Evolutionary conservation across 192 early-diverging fungal genomes (phyloP).

Genomic region (Entomortierella chlamydospora): DNA sequence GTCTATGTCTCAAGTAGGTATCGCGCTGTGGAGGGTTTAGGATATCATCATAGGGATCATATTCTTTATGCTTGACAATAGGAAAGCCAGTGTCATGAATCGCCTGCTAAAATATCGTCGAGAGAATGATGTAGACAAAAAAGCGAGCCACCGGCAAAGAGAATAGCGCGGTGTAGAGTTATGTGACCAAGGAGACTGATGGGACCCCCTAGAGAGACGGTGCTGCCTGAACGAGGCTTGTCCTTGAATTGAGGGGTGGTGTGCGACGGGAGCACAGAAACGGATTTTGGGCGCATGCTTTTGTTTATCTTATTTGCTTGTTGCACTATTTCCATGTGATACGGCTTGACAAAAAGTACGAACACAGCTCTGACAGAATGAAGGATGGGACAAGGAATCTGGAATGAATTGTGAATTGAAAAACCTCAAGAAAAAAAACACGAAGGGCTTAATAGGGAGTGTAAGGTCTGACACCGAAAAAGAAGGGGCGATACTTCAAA

Average conservation of each 20-base stretch:
- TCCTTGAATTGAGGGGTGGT: slow-evolving; percentile 38
- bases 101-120: slow-evolving; percentile 16
- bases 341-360: too few relatives aligned
- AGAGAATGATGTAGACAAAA: slow-evolving; percentile 45
- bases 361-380: neutral
- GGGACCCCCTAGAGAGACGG: slow-evolving; percentile 4
- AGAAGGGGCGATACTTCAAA: neutral
- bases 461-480: neutral
- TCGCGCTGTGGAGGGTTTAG: neutral
- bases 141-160: slow-evolving; percentile 21
- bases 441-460: neutral
- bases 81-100: neutral
- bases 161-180: slow-evolving; percentile 26
- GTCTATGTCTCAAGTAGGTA: neutral
- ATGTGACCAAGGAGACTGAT: slow-evolving; percentile 14
- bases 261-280: slow-evolving; percentile 40
- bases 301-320: neutral
- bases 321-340: too few relatives aligned
- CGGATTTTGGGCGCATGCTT: slow-evolving; percentile 32
- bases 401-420: neutral
- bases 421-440: neutral
- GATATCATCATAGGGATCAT: slow-evolving; percentile 24
- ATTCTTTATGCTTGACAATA: slow-evolving; percentile 11
- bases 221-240: slow-evolving; percentile 16
- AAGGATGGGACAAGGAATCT: neutral